phyloP scores from a whole-genome alignment of 768 basidiomycete species.

The Xerocomus spinulosus region DNA sequence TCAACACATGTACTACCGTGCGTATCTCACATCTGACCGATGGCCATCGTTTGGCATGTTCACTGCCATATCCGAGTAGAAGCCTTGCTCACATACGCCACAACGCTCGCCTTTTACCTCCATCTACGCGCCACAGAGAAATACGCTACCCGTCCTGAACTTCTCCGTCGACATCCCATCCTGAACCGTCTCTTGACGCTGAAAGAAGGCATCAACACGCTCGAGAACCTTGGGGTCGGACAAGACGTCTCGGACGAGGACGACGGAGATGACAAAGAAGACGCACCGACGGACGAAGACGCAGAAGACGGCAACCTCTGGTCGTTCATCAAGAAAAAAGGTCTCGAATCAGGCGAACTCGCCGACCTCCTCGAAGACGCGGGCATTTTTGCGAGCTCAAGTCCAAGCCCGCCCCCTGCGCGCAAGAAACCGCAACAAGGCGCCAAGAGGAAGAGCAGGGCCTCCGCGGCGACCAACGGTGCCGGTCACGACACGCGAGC shows the following conservation, averaged over 20 bases:
- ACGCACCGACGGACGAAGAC: conserved; percentile 37
- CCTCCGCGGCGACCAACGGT: conserved; percentile 17
- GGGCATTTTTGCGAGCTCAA: conserved; percentile 9
- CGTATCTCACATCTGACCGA: conserved; percentile 29
- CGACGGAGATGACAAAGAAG: conserved; percentile 24
- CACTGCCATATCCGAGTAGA: conserved; percentile 44
- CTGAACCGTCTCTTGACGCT: conserved; percentile 72
- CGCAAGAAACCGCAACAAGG: conserved; percentile 17
- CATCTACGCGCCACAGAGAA: conserved; percentile 72
- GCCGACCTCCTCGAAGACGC: conserved; percentile 55
- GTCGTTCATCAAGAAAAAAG: conserved; percentile 35
- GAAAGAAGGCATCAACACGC: conserved; percentile 73
- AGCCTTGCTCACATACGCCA: conserved; percentile 83
- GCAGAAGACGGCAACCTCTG: conserved; percentile 41
- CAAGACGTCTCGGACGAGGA: conserved; percentile 45
- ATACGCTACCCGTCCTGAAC: conserved; percentile 55
- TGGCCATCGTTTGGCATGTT: neutral
- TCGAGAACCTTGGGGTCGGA: conserved; percentile 83
- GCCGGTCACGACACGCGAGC: conserved; percentile 17
- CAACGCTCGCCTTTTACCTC: conserved; percentile 88
- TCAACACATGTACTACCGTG: conserved; percentile 85
- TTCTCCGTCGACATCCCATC: conserved; percentile 67
- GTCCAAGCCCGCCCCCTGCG: conserved; percentile 7
- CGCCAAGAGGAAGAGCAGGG: conserved; percentile 65
- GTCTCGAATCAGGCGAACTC: conserved; percentile 47